Percentiles rank a stretch among this genome's conserved stretches.
phyloP scores from a whole-genome alignment of 148 eudicot species.

The Chenopodium formosanum region DNA sequence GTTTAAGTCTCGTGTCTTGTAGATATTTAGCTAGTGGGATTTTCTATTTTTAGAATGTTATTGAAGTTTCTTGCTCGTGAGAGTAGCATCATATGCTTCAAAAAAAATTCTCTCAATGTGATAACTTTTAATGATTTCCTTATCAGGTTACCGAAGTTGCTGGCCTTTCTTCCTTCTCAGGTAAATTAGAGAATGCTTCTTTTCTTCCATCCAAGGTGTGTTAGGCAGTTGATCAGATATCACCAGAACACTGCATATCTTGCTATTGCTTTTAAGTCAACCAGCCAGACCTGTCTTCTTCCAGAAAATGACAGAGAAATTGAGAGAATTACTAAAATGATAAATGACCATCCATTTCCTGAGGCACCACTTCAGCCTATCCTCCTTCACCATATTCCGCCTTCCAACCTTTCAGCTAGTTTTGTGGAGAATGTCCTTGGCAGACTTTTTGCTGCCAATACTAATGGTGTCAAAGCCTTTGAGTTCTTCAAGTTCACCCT shows the following conservation, averaged over 20 bases:
- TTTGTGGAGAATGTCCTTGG: slow-evolving; percentile 80
- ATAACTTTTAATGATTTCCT: background rate
- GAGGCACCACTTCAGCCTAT: slow-evolving; percentile 53
- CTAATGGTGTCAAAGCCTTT: slow-evolving; percentile 84
- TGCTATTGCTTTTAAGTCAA: slow-evolving; percentile 30
- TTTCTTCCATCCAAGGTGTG: slow-evolving; percentile 25
- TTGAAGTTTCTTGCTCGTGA: background rate
- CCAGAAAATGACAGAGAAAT: slow-evolving; percentile 32
- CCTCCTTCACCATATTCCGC: slow-evolving; percentile 43
- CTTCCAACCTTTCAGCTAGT: slow-evolving; percentile 41
- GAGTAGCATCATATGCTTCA: background rate
- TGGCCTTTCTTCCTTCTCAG: background rate
- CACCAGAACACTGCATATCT: slow-evolving; percentile 21
- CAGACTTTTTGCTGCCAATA: slow-evolving; percentile 58
- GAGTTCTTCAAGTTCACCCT: slow-evolving; percentile 72
- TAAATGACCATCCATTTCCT: slow-evolving; percentile 81
- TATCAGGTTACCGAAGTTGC: slow-evolving; percentile 8
- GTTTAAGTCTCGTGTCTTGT: too few species aligned
- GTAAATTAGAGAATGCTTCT: slow-evolving; percentile 24
- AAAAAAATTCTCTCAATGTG: background rate
- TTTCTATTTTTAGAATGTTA: too few species aligned
- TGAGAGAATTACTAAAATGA: slow-evolving; percentile 51
- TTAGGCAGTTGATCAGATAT: slow-evolving; percentile 27
- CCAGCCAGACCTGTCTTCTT: slow-evolving; percentile 23
- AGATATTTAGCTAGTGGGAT: too few species aligned